Evolutionary conservation across 768 basidiomycete species (phyloP).

Genomic region (Obba rivulosa): DNA sequence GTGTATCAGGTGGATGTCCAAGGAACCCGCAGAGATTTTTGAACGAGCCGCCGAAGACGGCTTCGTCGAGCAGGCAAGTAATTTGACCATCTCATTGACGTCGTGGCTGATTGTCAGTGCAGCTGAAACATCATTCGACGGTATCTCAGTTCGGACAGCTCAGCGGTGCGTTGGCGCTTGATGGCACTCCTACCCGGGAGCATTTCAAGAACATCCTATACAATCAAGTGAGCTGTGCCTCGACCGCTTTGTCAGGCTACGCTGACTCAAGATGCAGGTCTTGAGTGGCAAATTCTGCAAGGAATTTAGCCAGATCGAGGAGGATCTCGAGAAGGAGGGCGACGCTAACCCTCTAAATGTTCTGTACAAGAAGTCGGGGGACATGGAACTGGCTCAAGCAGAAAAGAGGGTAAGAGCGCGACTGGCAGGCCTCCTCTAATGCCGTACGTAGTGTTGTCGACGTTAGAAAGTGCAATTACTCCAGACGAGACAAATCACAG

Average conservation of each 20-base stretch:
- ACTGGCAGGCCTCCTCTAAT: conserved; percentile 36
- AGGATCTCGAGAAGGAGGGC: conserved; percentile 51
- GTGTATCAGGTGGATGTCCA: conserved; percentile 61
- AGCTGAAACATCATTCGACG: conserved; percentile 57
- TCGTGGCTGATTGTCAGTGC: not conserved
- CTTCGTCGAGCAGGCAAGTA: conserved; percentile 48
- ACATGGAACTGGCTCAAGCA: conserved; percentile 49
- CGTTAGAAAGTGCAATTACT: too few relatives aligned
- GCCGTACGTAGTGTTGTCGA: too few relatives aligned
- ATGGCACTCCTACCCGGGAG: conserved; percentile 40
- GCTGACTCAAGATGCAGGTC: conserved; percentile 30
- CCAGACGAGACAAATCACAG: too few relatives aligned
- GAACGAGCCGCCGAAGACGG: conserved; percentile 64
- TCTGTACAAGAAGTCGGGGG: conserved; percentile 45
- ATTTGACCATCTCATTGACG: not conserved
- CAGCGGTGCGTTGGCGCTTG: conserved; percentile 49
- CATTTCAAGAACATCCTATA: conserved; percentile 58
- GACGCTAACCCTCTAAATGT: conserved; percentile 47
- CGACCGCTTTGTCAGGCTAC: not conserved
- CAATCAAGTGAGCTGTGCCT: conserved; percentile 37
- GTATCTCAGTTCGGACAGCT: conserved; percentile 63
- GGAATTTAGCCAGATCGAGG: conserved; percentile 51
- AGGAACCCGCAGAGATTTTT: conserved; percentile 65
- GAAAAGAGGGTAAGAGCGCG: conserved; percentile 54
- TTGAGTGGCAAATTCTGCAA: conserved; percentile 54